Evolutionary conservation across 768 basidiomycete genomes (phyloP).

Genomic region (Russula vinacea): DNA sequence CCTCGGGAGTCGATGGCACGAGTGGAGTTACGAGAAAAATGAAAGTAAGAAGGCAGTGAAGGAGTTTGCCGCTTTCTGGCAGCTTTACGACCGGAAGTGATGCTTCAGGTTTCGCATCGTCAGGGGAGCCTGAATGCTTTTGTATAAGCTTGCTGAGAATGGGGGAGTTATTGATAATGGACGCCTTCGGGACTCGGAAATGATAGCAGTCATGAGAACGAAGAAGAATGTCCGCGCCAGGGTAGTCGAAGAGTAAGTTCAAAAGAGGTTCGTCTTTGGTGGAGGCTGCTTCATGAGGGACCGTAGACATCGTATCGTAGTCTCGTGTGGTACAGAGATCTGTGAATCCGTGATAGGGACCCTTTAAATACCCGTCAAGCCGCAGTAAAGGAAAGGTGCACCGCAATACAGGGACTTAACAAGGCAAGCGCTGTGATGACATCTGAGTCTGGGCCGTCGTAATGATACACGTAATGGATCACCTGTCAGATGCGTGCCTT

Average conservation of each 20-base stretch:
- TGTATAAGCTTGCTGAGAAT: conserved; percentile 34
- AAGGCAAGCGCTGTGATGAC: no score
- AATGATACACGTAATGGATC: no score
- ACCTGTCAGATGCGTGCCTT: no score
- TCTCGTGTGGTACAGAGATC: background rate
- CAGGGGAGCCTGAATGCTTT: background rate
- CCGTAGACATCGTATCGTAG: background rate
- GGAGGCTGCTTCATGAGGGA: background rate
- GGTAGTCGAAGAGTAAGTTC: conserved; percentile 20
- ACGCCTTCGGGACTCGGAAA: conserved; percentile 45
- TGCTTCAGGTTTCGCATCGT: background rate
- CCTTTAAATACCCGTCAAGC: background rate
- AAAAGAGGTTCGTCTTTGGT: background rate
- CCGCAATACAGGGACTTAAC: no score
- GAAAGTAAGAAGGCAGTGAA: conserved; percentile 19
- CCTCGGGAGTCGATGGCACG: conserved; percentile 7
- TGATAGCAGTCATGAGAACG: conserved; percentile 42
- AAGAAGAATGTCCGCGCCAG: conserved; percentile 45
- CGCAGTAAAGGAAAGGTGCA: background rate
- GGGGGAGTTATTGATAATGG: conserved; percentile 43
- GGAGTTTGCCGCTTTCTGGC: background rate
- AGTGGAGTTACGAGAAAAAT: conserved; percentile 5
- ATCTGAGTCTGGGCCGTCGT: no score
- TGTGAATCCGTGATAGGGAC: background rate
- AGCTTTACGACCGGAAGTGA: background rate